Percentiles rank a stretch among this genome's conserved stretches.
These are phyloP conservation scores for Nigrospora oryzae DNA, from an alignment of 2,329 filamentous ascomycete genomes.

Conservation along the genomic window DNA sequence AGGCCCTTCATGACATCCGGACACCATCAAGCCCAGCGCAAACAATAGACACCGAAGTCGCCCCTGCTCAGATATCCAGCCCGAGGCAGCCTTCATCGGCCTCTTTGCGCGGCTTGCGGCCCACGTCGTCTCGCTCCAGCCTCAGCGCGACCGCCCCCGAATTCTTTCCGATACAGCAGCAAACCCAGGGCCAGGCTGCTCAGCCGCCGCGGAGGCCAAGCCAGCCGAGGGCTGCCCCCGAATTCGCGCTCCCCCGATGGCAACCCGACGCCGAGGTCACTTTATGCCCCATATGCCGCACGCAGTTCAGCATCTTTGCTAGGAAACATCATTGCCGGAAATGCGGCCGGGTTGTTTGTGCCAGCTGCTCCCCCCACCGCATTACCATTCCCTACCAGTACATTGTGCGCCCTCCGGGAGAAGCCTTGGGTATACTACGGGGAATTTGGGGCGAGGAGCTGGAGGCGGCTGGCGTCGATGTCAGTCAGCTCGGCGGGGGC, in stretches of 20 bases:
- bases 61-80: neutral
- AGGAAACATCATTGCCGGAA: slow-evolving; percentile 94
- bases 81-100: neutral
- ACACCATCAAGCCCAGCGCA: too few relatives aligned
- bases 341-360: slow-evolving; percentile 88
- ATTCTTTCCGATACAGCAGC: slow-evolving; percentile 1
- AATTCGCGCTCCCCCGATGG: slow-evolving; percentile 65
- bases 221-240: slow-evolving; percentile 10
- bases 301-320: slow-evolving; percentile 74
- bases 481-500: slow-evolving; percentile 40
- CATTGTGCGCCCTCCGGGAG: slow-evolving; percentile 69
- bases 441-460: slow-evolving; percentile 29
- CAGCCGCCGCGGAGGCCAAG: slow-evolving; percentile 6
- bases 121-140: neutral
- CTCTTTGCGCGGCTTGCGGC: neutral
- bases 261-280: slow-evolving; percentile 80
- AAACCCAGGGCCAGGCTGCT: neutral
- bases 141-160: neutral
- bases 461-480: slow-evolving; percentile 28
- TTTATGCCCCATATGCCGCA: slow-evolving; percentile 75
- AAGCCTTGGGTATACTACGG: slow-evolving; percentile 15
- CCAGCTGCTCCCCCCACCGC: slow-evolving; percentile 81
- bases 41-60: slow-evolving; percentile 5
- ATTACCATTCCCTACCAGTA: slow-evolving; percentile 93
- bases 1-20: too few relatives aligned